Base-by-base conservation (phyloP, 352 stramenopile species). In the Globisporangium orthogonon region DNA sequence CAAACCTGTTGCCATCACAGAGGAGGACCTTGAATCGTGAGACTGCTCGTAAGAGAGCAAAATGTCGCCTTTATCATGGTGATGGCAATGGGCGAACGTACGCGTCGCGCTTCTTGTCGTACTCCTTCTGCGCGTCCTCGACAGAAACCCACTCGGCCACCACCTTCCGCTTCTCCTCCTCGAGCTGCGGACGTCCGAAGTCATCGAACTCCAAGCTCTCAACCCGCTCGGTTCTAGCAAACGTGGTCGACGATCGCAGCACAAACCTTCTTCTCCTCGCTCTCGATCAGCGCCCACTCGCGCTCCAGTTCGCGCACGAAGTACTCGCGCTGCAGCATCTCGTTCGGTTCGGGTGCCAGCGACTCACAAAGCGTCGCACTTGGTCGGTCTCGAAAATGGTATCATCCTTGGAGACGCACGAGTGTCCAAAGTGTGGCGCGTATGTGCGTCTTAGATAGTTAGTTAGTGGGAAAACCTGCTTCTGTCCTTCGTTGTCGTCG, bases 141-240 rank as follows among this genome's bases (percentile, higher is more conserved):
- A 91, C 72, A 0, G 56, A 51, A 47, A 89, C 69, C 79, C 79
- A 91, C 61, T 90, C 82, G 17, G 71, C 54, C 47, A 87, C 80
- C 17, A 90, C 68, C 47, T 85, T 83, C n/a, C 83, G 78, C 62
- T 89, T 91, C 58, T 89, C 82, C 10, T 83, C 72, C 14, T 79
- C 69, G 10, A 91, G 69, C 81, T 91, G 33, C 30, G 17, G 7
- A 14, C 9, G 39, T 6, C 1, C 7, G 4, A 49, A 30, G 4
- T 10, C 7, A 11, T 7, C 13, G 13, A 7, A 40, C 11, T 50
- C 7, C n/a, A 56, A 54, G 5, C 14, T 23, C 7, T 5, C 13
- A 45, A 15, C 30, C 53, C 47, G 5, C 29, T 23, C 39, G 40
- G n/a, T 28, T 4, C 30, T 28, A 37, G 23, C 30, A 28, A 11